phyloP scores from a whole-genome alignment of 352 stramenopile species.

The Phytophthora multivora region DNA sequence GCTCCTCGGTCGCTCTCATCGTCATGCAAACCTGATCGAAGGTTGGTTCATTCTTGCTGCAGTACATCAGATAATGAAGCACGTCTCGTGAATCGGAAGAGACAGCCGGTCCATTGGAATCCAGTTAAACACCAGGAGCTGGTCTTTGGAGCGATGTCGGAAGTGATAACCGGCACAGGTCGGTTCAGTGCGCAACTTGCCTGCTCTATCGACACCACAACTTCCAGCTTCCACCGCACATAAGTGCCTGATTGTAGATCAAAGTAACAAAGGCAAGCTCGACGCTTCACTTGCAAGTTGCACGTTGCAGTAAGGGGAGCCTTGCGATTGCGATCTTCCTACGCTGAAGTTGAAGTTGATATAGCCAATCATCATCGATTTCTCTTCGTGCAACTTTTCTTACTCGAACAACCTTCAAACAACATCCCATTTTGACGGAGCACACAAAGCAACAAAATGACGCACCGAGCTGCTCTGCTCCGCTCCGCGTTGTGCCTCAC shows the following conservation, averaged over 20 bases:
- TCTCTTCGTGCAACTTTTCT: constrained; percentile 2
- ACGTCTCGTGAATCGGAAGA: constrained; percentile 2
- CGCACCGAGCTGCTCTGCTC: constrained; percentile 62
- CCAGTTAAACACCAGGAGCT: not conserved
- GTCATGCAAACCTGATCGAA: too few relatives aligned
- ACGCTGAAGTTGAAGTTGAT: constrained; percentile 21
- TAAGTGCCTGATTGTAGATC: not conserved
- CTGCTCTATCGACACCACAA: too few relatives aligned
- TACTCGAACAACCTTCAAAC: constrained; percentile 7
- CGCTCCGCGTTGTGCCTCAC: constrained; percentile 81
- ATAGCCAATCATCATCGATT: constrained; percentile 8
- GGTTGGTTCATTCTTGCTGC: too few relatives aligned
- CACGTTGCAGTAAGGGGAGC: too few relatives aligned
- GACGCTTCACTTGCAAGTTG: not conserved
- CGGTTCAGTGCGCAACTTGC: too few relatives aligned
- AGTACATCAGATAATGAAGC: too few relatives aligned
- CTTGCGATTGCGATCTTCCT: too few relatives aligned
- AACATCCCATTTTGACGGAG: not conserved
- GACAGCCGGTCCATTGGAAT: not conserved
- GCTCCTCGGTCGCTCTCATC: too few relatives aligned
- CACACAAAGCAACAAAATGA: constrained; percentile 20
- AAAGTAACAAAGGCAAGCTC: not conserved
- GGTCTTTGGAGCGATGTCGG: not conserved
- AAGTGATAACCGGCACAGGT: not conserved
- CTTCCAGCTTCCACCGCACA: not conserved